Evolutionary conservation across 495 filamentous ascomycete species (phyloP).

Genomic region (Penicillium pulvis): DNA sequence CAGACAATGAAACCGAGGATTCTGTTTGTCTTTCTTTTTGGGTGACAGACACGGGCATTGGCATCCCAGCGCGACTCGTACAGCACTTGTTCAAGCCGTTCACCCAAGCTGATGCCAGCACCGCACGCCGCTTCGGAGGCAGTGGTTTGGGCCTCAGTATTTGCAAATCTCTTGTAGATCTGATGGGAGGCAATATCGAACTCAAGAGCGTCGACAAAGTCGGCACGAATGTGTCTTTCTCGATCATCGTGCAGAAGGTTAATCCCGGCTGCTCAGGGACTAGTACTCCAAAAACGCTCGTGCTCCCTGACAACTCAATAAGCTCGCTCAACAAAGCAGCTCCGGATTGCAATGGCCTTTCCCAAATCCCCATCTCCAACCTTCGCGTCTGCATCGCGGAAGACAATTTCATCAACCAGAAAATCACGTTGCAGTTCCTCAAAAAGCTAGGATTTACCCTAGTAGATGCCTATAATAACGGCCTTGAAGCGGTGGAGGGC

Average conservation of each 20-base stretch:
- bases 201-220: constrained; percentile 70
- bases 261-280: constrained; percentile 18
- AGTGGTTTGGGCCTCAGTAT: constrained; percentile 87
- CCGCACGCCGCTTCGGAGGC: constrained; percentile 80
- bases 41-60: constrained; percentile 83
- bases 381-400: constrained; percentile 82
- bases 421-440: constrained; percentile 83
- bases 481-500: constrained; percentile 77
- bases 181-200: constrained; percentile 78
- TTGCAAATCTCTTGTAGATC: constrained; percentile 86
- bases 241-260: constrained; percentile 74
- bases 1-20: constrained; percentile 66
- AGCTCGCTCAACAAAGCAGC: background rate
- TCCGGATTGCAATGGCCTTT: constrained; percentile 47
- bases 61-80: constrained; percentile 60
- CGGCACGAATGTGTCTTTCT: constrained; percentile 84
- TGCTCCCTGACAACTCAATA: background rate
- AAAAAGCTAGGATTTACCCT: constrained; percentile 71
- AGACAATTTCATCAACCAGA: constrained; percentile 84
- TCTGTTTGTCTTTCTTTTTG: constrained; percentile 71
- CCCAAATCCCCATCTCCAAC: constrained; percentile 66
- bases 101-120: constrained; percentile 81
- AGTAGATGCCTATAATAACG: constrained; percentile 78
- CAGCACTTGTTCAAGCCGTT: constrained; percentile 83
- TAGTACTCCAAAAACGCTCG: background rate